Base-by-base conservation (phyloP, 2,329 filamentous ascomycete species). In the Colletotrichum viniferum region DNA sequence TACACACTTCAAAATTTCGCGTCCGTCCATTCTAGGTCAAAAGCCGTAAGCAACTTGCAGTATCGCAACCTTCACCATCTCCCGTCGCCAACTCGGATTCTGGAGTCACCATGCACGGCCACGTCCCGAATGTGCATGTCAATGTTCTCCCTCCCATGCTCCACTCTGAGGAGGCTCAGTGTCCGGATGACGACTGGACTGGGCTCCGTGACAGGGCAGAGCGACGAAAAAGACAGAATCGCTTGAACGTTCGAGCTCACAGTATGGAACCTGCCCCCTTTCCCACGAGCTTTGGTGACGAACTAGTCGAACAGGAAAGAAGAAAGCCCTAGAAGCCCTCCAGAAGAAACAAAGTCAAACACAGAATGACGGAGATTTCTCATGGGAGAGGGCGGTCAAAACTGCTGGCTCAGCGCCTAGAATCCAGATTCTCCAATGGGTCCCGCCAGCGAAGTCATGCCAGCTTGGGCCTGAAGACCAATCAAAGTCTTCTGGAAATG, bases 181-280 rank as follows among this genome's bases (percentile, higher is more conserved):
- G 68, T 21, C 61, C 36, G 2, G 78, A 83, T 24, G 83, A 85
- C 71, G 81, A 84, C 76, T 85, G 83, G 83, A 82, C 83, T 26
- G 83, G 84, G 4, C 55, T 83, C 26, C 76, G 77, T 4, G 79
- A 82, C 72, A 73, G 79, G 48, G 79, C 78, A 12, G 79, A 82
- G 72, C 78, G 83, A 61, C 81, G 81, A 72, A 83, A 79, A 72
- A 78, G 79, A 71, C 83, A 85, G 74, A 84, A 81, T 36, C 80
- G 83, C 55, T 77, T 85, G n/a, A 81, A 84, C 74, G 81, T 83
- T 43, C 79, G 83, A 73, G 82, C 83, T 4, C 81, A 83, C 77
- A 79, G 83, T 84, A 80, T 65, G 81, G 77, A 36, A 7, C 2
- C 18, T n/a, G 0, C 12, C 7, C n/a, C 6, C 7, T n/a, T 4